phyloP scores from a whole-genome alignment of 2,329 filamentous ascomycete genomes.

The Rhynchosporium agropyri region DNA sequence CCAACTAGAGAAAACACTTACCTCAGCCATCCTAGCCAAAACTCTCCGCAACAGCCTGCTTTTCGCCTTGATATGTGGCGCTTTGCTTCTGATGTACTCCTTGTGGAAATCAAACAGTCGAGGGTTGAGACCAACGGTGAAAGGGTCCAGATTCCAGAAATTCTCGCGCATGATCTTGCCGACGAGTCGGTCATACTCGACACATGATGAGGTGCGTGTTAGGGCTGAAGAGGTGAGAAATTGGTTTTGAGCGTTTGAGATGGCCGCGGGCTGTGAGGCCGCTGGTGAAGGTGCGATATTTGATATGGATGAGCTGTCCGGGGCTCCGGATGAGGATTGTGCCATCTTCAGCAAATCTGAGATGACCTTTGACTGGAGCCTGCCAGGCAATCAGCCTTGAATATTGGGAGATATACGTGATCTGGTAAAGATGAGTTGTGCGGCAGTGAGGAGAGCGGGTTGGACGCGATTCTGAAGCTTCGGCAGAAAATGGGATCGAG shows the following conservation, averaged over 20 bases:
- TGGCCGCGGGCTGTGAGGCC: not conserved
- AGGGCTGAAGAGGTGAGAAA: not conserved
- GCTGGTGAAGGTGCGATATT: not conserved
- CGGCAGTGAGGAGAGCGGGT: not conserved
- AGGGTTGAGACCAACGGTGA: conserved; percentile 2
- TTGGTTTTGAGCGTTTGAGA: not conserved
- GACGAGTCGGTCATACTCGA: conserved; percentile 6
- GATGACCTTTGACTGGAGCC: no score
- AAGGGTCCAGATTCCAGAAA: conserved; percentile 10
- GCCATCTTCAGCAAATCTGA: not conserved
- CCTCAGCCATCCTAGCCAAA: conserved; percentile 9
- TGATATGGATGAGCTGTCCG: not conserved
- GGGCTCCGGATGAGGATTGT: not conserved
- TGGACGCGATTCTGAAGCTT: not conserved
- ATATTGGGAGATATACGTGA: not conserved
- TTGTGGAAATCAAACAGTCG: conserved; percentile 1
- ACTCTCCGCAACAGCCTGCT: conserved; percentile 2
- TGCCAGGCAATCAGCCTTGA: no score
- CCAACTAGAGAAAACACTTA: not conserved
- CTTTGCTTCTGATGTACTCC: conserved; percentile 9
- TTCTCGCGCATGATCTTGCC: conserved; percentile 16
- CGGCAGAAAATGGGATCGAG: not conserved
- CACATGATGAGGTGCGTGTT: not conserved
- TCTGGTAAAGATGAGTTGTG: not conserved
- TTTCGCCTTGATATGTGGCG: conserved; percentile 4